Evolutionary conservation across 306 rosid genomes (phyloP), one percentile per base, ranked within the genome.

Genomic region (Abrus precatorius): DNA sequence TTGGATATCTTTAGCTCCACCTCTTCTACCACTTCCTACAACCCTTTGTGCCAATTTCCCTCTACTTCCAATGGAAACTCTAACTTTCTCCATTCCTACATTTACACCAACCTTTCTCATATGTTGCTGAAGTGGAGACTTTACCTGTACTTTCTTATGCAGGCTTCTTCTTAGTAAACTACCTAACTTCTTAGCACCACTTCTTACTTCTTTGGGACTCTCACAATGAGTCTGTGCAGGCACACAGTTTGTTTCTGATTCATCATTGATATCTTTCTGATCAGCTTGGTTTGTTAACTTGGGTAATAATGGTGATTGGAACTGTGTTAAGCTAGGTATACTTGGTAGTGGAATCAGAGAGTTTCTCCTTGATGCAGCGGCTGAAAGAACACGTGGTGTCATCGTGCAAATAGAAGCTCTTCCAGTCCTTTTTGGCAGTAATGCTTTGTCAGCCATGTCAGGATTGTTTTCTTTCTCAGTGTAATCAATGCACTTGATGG

Each of bases 391-490:
- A 2, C 88, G 91, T 7, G 87, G 83, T 13, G 89, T 75, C 88
- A 91, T 74, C 20, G 91, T 80, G 82, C 95, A 92, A 7, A 92
- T 82, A 32, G 97, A 93, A 55, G 89, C 94, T 85, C 98, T 90
- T 81, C 95, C 92, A 2, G 91, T 65, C 84, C 90, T 89, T 80
- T 84, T 96, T 13, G 91, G 97, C 56, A 90, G 10, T 29, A 87
- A 68, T 52, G 80, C 3, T 40, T 80, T 87, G 9, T 88, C 94
- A 27, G 87, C 88, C 73, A 86, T 80, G 59, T 89, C 92, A 9
- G 96, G 97, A 65, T 86, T 90, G 88, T 95, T 95, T 87, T 95
- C 99, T 82, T 95, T 95, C 83, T 95, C 99, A 6, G 83, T 49
- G 0, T 78, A 82, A 84, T 90, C 97, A 73, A 83, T 83, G 85